Evolutionary conservation across 163 green algal genomes (phyloP).

Genomic region (Chlamydomonas reinhardtii): DNA sequence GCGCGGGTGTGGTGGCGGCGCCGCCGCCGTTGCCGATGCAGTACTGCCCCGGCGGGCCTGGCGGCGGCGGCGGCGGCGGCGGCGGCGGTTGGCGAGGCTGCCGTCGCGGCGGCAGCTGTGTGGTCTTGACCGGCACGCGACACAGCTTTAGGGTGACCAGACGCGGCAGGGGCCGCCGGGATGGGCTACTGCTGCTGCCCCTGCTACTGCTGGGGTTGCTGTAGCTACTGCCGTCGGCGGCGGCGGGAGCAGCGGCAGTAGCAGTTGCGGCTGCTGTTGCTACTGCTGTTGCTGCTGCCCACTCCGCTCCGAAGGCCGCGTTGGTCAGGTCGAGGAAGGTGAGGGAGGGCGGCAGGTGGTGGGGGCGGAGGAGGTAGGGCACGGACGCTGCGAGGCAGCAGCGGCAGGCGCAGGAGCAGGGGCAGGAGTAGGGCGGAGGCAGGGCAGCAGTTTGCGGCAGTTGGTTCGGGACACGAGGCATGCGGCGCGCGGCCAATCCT

Average conservation of each 20-base stretch:
- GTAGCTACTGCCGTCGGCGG: neutral
- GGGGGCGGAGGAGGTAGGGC: slow-evolving; percentile 27
- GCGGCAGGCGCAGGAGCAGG: no score
- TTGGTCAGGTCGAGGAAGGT: slow-evolving; percentile 37
- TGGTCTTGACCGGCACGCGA: neutral
- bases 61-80: no score
- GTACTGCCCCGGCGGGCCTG: no score
- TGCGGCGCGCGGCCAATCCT: no score
- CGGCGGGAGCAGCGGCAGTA: neutral
- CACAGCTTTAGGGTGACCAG: neutral
- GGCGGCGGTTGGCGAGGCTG: no score
- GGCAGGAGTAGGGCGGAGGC: no score
- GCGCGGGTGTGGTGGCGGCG: no score
- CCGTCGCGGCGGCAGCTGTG: no score
- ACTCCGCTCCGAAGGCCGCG: slow-evolving; percentile 34
- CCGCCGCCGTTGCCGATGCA: no score
- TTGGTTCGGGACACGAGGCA: no score
- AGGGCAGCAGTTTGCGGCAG: no score
- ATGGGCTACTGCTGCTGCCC: neutral
- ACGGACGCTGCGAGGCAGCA: neutral
- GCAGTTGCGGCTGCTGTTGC: neutral
- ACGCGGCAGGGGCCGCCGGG: neutral
- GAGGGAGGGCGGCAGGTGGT: slow-evolving; percentile 36
- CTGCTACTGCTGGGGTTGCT: neutral
- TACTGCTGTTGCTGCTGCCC: neutral